Percentiles rank a stretch among this genome's conserved stretches.
Conservation (phyloP, 202 grass and related monocot species). For the Setaria italica region DNA sequence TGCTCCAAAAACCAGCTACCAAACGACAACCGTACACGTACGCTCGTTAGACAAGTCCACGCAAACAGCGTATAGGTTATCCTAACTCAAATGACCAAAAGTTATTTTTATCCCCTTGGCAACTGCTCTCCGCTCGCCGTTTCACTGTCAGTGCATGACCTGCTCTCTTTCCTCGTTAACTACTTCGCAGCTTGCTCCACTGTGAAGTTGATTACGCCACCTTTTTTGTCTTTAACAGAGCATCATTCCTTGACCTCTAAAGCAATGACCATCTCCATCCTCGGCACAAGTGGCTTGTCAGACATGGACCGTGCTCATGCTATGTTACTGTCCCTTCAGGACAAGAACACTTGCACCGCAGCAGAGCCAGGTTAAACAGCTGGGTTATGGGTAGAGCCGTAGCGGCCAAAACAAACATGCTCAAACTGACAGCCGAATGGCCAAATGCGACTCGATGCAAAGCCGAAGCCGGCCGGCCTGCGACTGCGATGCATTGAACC, state of each 20-base stretch:
- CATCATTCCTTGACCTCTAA: background rate
- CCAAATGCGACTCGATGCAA: background rate
- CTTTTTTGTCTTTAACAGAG: background rate
- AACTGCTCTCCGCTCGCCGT: background rate
- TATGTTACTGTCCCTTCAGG: background rate
- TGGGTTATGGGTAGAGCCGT: background rate
- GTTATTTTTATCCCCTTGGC: background rate
- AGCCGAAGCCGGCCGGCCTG: constrained; percentile 1
- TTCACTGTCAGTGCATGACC: background rate
- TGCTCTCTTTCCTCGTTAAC: background rate
- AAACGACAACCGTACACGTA: background rate
- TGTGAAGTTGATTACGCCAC: background rate
- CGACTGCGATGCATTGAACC: constrained; percentile 35
- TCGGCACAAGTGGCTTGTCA: background rate
- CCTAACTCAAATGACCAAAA: background rate
- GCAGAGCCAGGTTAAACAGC: background rate
- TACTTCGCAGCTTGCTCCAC: constrained; percentile 3
- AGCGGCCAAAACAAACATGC: constrained; percentile 1
- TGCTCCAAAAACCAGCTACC: background rate
- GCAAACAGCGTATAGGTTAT: background rate
- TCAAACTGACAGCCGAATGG: background rate
- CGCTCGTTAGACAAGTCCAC: background rate
- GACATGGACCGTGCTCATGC: background rate
- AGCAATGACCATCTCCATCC: background rate
- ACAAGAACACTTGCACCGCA: background rate